Conservation (phyloP, 257 asterid genomes). For the Solanum virginianum region DNA sequence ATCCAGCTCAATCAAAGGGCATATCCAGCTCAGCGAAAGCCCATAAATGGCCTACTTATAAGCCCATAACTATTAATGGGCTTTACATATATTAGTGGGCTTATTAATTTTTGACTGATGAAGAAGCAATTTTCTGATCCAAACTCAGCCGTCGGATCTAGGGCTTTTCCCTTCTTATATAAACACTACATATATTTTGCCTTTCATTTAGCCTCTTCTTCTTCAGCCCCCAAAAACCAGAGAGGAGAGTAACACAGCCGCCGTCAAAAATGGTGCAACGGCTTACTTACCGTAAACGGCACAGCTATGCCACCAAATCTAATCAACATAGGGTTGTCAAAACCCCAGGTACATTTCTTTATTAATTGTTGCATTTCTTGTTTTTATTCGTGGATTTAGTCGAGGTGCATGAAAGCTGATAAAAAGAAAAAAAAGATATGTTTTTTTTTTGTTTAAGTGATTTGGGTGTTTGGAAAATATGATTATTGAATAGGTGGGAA, state of each 20-base stretch:
- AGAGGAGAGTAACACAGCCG: neutral
- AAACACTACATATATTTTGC: neutral
- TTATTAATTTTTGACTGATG: neutral
- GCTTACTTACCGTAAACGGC: conserved; percentile 55
- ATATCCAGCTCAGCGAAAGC: neutral
- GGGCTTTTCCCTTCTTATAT: conserved; percentile 5
- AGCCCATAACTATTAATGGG: neutral
- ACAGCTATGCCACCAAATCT: conserved; percentile 86
- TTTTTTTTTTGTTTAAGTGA: neutral
- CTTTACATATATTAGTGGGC: neutral
- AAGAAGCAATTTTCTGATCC: neutral
- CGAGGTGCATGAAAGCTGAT: neutral
- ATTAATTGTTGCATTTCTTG: neutral
- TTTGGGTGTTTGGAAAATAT: neutral
- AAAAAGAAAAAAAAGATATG: neutral
- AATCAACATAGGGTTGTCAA: conserved; percentile 74
- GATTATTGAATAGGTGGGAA: conserved; percentile 43
- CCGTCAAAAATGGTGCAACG: conserved; percentile 60
- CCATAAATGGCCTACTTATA: neutral
- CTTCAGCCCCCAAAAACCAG: conserved; percentile 5
- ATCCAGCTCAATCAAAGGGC: neutral
- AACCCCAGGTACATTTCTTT: conserved; percentile 48
- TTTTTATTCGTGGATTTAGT: neutral
- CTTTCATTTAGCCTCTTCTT: neutral
- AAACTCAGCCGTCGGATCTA: conserved; percentile 25